A percentile compares a stretch with the other conserved stretches of the same genome.
phyloP scores from a whole-genome alignment of 306 rosid genomes.

The Lithocarpus polystachyus region DNA sequence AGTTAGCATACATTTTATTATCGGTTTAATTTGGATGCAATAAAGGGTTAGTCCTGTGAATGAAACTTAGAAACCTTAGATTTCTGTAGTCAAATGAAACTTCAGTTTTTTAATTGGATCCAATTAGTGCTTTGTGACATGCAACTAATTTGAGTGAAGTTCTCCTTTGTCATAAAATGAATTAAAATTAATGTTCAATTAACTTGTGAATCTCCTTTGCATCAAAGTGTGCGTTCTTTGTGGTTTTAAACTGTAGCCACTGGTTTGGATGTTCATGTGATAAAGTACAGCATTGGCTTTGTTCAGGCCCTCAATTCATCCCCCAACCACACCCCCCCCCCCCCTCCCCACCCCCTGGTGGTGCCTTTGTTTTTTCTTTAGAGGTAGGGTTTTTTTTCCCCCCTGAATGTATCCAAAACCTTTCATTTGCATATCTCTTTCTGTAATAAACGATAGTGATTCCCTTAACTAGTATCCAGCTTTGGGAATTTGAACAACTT shows the following conservation, averaged over 20 bases:
- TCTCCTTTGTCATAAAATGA: too few species aligned
- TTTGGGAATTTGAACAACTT: conserved; percentile 72
- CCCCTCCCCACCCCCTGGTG: too few species aligned
- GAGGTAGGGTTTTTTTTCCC: background rate
- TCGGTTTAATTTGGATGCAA: background rate
- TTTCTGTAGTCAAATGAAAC: background rate
- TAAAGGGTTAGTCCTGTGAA: conserved; percentile 9
- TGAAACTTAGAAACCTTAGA: background rate
- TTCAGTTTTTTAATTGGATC: conserved; percentile 3
- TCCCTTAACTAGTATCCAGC: conserved; percentile 64
- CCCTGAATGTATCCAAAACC: conserved; percentile 21
- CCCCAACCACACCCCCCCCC: too few species aligned
- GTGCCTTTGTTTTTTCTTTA: background rate
- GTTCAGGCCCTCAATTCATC: background rate
- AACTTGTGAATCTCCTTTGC: conserved; percentile 19
- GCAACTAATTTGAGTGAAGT: too few species aligned
- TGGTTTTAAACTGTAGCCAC: background rate
- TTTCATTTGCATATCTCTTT: background rate
- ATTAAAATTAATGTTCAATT: conserved; percentile 1
- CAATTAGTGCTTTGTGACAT: background rate
- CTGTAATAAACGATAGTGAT: conserved; percentile 1
- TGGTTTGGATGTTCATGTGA: background rate
- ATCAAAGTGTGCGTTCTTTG: background rate
- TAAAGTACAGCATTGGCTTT: background rate
- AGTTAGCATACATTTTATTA: conserved; percentile 15